These are phyloP conservation scores for Chrysanthemum makinoi DNA, from an alignment of 129 eudicot genomes.

Conservation along the genomic window DNA sequence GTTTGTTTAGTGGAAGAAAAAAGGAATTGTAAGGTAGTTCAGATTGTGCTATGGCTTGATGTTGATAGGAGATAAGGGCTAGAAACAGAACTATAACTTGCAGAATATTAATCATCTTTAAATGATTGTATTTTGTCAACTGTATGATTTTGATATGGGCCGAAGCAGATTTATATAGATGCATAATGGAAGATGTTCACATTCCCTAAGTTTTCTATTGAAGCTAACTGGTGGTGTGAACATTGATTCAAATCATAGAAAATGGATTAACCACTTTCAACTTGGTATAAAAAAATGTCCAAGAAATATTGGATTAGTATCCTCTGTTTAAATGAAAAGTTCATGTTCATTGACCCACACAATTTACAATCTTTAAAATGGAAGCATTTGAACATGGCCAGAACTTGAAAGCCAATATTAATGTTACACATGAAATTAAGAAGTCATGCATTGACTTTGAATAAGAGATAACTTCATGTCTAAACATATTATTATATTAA, in stretches of 20 bases:
- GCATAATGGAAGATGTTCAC: neutral
- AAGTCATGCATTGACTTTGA: neutral
- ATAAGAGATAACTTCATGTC: neutral
- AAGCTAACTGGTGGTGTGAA: neutral
- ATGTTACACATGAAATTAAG: neutral
- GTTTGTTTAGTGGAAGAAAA: conserved; percentile 35
- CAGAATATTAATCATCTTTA: neutral
- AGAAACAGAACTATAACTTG: conserved; percentile 1
- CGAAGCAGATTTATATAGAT: neutral
- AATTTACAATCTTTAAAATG: neutral
- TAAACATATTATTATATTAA: neutral
- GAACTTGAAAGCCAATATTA: neutral
- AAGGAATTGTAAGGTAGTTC: conserved; percentile 25
- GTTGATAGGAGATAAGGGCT: conserved; percentile 9
- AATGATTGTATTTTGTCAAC: neutral
- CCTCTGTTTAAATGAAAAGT: too few relatives aligned
- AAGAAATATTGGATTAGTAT: too few relatives aligned
- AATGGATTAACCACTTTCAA: too few relatives aligned
- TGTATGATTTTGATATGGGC: neutral
- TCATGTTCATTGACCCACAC: too few relatives aligned
- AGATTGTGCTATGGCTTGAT: conserved; percentile 7
- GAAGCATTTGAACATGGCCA: neutral
- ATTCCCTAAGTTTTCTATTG: neutral
- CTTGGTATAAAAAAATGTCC: too few relatives aligned
- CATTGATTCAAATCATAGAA: neutral